These are phyloP conservation scores for Graphilbum sp. DNA, from an alignment of 2,329 filamentous ascomycete genomes.

Conservation along the genomic window DNA sequence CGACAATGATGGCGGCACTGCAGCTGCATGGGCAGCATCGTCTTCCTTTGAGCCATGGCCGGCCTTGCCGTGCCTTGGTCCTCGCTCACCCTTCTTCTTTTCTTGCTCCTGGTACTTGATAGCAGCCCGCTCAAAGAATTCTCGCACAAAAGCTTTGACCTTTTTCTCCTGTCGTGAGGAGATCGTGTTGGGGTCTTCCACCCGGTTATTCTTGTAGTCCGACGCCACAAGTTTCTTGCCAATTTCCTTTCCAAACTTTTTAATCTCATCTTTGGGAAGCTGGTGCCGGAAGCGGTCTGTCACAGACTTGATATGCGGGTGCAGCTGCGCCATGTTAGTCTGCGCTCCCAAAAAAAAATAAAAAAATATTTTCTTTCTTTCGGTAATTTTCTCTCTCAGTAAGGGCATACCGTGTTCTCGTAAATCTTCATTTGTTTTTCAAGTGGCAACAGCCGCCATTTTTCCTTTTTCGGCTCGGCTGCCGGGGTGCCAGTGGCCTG, in stretches of 20 bases:
- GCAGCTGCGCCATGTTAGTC: constrained; percentile 37
- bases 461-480: constrained; percentile 44
- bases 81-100: constrained; percentile 38
- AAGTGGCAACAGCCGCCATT: constrained; percentile 50
- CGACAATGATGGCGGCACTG: no score
- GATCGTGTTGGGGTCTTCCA: constrained; percentile 61
- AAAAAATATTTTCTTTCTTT: no score
- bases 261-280: constrained; percentile 63
- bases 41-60: not conserved
- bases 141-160: constrained; percentile 67
- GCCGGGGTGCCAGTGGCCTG: constrained; percentile 35
- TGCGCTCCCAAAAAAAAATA: not conserved
- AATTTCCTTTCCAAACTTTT: constrained; percentile 48
- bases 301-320: constrained; percentile 70
- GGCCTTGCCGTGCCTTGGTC: constrained; percentile 3
- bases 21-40: no score
- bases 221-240: constrained; percentile 81
- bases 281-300: constrained; percentile 77
- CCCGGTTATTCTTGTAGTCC: constrained; percentile 81
- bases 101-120: constrained; percentile 56
- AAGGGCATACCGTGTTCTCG: constrained; percentile 62
- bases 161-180: constrained; percentile 64
- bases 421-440: constrained; percentile 95
- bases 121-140: constrained; percentile 76
- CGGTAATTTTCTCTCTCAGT: no score